Conservation (phyloP, 163 green algal genomes). For the Chlorella variabilis region DNA sequence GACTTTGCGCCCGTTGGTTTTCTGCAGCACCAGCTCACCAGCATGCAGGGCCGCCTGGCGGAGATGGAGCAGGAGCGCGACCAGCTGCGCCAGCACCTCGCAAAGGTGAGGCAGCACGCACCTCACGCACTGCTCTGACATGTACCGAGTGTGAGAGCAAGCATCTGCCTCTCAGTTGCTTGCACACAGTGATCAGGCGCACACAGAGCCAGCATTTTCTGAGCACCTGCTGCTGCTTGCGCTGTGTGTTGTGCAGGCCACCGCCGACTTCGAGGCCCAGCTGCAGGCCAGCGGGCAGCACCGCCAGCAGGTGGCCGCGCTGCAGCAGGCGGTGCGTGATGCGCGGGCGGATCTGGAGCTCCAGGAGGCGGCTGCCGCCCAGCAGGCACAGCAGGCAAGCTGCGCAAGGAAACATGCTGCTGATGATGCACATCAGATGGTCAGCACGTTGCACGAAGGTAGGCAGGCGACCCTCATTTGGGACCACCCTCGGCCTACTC, state of each 20-base stretch:
- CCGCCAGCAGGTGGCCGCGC: neutral
- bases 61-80: constrained; percentile 8
- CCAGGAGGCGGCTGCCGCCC: neutral
- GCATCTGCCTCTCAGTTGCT: no score
- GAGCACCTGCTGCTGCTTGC: no score
- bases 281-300: constrained; percentile 18
- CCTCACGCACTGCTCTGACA: no score
- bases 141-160: no score
- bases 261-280: constrained; percentile 17
- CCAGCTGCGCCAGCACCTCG: neutral
- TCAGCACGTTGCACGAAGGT: neutral
- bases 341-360: neutral
- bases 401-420: no score
- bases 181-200: no score
- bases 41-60: neutral
- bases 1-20: neutral
- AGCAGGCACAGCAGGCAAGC: constrained; percentile 26
- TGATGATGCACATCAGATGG: no score
- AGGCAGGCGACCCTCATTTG: no score
- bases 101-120: neutral
- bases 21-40: neutral
- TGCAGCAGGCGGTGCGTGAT: neutral
- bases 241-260: no score
- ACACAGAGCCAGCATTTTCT: no score
- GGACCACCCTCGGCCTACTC: no score